Evolutionary conservation across 306 rosid genomes (phyloP).

Genomic region (Begonia peltatifolia): DNA sequence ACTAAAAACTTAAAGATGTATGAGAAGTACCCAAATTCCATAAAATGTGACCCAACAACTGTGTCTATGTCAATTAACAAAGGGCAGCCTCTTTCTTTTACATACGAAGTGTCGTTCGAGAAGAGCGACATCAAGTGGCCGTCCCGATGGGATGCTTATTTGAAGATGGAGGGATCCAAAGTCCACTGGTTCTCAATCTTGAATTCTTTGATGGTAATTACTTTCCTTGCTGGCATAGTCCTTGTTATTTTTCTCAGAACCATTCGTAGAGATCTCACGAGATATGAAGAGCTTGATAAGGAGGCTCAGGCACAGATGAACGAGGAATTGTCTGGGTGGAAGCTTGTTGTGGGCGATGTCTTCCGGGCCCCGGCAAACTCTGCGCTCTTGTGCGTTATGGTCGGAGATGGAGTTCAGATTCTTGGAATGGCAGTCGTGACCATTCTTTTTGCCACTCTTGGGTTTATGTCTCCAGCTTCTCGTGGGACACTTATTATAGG

Average conservation of each 20-base stretch:
- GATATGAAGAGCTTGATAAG: conserved; percentile 92
- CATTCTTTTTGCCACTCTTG: conserved; percentile 87
- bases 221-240: conserved; percentile 93
- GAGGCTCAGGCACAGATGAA: conserved; percentile 99
- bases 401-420: conserved; percentile 90
- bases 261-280: conserved; percentile 80
- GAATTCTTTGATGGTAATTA: conserved; percentile 89
- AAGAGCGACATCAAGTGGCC: conserved; percentile 98
- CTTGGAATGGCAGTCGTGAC: conserved; percentile 97
- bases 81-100: conserved; percentile 57
- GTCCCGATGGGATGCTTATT: conserved; percentile 94
- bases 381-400: conserved; percentile 72
- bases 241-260: conserved; percentile 90
- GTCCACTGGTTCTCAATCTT: conserved; percentile 97
- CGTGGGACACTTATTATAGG: conserved; percentile 88
- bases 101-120: conserved; percentile 76
- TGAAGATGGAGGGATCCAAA: conserved; percentile 97
- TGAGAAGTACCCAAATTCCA: conserved; percentile 30
- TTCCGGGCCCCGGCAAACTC: conserved; percentile 81
- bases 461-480: conserved; percentile 98
- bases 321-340: conserved; percentile 95
- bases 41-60: conserved; percentile 57
- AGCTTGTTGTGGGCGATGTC: conserved; percentile 96
- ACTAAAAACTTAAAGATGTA: conserved; percentile 44
- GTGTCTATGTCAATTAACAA: conserved; percentile 67